Conservation (phyloP, 2,329 filamentous ascomycete species). For the Trichoderma hamatum region DNA sequence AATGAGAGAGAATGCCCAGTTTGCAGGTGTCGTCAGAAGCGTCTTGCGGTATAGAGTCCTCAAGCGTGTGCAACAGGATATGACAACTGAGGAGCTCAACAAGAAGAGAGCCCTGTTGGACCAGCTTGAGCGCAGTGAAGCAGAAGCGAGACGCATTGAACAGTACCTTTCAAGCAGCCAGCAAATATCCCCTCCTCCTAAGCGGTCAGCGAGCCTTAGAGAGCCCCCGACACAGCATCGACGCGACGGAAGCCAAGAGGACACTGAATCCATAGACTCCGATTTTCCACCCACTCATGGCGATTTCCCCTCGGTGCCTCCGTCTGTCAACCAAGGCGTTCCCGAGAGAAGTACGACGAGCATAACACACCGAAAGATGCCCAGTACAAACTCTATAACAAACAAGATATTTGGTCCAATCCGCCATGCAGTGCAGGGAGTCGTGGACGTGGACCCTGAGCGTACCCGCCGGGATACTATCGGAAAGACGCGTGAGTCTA, state of each 20-base stretch:
- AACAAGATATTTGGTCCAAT: slow-evolving; percentile 93
- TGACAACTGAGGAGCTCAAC: slow-evolving; percentile 89
- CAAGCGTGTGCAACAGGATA: slow-evolving; percentile 95
- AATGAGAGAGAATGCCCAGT: slow-evolving; percentile 96
- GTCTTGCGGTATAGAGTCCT: slow-evolving; percentile 88
- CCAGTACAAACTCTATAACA: slow-evolving; percentile 88
- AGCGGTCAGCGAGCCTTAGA: slow-evolving; percentile 66
- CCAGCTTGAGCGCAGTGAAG: slow-evolving; percentile 88
- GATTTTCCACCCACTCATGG: slow-evolving; percentile 92
- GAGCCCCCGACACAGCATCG: slow-evolving; percentile 54
- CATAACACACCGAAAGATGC: slow-evolving; percentile 71
- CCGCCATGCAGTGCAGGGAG: slow-evolving; percentile 92
- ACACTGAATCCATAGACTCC: slow-evolving; percentile 89
- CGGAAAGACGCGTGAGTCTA: slow-evolving; percentile 89
- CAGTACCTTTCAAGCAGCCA: slow-evolving; percentile 82
- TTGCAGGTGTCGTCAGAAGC: slow-evolving; percentile 87
- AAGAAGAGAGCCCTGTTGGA: slow-evolving; percentile 85
- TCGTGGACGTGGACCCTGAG: slow-evolving; percentile 95
- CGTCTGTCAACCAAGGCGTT: slow-evolving; percentile 74
- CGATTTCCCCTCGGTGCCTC: slow-evolving; percentile 63
- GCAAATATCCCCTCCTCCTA: slow-evolving; percentile 61
- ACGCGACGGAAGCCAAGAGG: slow-evolving; percentile 65
- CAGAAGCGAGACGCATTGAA: slow-evolving; percentile 90
- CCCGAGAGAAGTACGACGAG: slow-evolving; percentile 56
- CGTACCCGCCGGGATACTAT: slow-evolving; percentile 89